A percentile compares a stretch with the other conserved stretches of the same genome.
phyloP scores from a whole-genome alignment of 768 basidiomycete genomes.

The Amanita polypyramis region DNA sequence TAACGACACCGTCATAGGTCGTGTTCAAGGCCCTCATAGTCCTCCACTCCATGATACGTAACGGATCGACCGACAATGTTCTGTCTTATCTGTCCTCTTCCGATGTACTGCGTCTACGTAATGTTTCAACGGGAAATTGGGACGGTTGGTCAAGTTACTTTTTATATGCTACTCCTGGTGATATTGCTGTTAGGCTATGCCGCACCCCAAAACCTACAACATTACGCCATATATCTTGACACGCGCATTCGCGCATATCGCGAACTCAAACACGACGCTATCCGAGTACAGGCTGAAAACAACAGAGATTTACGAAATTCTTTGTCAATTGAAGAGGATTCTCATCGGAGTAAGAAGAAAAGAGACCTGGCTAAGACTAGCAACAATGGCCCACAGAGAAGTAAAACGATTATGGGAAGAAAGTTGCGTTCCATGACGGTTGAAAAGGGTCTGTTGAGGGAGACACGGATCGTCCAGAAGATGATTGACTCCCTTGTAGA shows the following conservation, averaged over 20 bases:
- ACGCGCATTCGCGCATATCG: constrained; percentile 79
- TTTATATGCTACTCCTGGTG: background rate
- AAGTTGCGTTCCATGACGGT: constrained; percentile 88
- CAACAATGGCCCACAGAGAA: constrained; percentile 26
- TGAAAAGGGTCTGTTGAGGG: constrained; percentile 89
- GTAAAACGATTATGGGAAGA: constrained; percentile 72
- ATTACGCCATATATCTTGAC: constrained; percentile 86
- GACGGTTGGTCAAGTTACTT: constrained; percentile 53
- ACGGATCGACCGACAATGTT: constrained; percentile 92
- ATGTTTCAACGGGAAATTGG: constrained; percentile 77
- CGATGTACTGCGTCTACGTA: constrained; percentile 73
- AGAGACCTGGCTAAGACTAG: constrained; percentile 21
- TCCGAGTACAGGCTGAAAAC: constrained; percentile 86
- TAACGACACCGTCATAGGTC: constrained; percentile 40
- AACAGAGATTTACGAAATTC: constrained; percentile 80
- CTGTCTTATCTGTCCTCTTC: constrained; percentile 72
- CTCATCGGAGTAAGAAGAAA: constrained; percentile 21
- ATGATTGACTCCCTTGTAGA: constrained; percentile 85
- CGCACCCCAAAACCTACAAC: constrained; percentile 76
- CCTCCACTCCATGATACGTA: constrained; percentile 92
- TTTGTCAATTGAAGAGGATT: constrained; percentile 49
- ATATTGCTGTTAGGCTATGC: constrained; percentile 53
- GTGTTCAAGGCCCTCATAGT: constrained; percentile 98
- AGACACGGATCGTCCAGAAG: constrained; percentile 83
- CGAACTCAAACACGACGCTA: constrained; percentile 89